Evolutionary conservation across 441 rosid species (phyloP).

Genomic region (Gossypium gossypioides): DNA sequence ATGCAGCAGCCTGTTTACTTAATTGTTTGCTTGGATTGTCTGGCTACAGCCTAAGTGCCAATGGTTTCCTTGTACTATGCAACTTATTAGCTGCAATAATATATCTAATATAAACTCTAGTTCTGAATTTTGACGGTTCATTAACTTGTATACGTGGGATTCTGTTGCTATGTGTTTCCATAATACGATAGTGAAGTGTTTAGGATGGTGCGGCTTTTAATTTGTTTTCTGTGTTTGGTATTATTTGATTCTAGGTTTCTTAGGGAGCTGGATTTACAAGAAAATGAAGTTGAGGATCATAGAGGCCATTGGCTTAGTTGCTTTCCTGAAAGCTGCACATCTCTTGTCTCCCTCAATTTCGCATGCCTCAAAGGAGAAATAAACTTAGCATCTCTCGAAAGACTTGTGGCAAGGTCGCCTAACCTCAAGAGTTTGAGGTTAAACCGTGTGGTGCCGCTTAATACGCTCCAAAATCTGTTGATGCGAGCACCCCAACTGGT

Average conservation of each 20-base stretch:
- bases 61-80: background rate
- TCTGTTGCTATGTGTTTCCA: background rate
- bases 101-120: background rate
- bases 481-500: slow-evolving; percentile 52
- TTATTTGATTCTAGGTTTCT: slow-evolving; percentile 40
- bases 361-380: slow-evolving; percentile 90
- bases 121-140: background rate
- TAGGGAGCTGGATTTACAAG: slow-evolving; percentile 87
- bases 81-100: background rate
- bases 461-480: slow-evolving; percentile 50
- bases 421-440: slow-evolving; percentile 66
- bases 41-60: background rate
- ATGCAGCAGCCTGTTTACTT: background rate
- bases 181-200: background rate
- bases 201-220: background rate
- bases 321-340: slow-evolving; percentile 65
- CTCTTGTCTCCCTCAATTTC: slow-evolving; percentile 70
- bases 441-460: slow-evolving; percentile 68
- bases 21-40: background rate
- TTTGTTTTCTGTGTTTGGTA: background rate
- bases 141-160: background rate
- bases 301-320: slow-evolving; percentile 83
- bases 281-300: slow-evolving; percentile 77
- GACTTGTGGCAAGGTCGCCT: slow-evolving; percentile 81
- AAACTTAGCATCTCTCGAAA: slow-evolving; percentile 65